Conservation (phyloP, 352 stramenopile genomes). For the Stramenopiles sp. region DNA sequence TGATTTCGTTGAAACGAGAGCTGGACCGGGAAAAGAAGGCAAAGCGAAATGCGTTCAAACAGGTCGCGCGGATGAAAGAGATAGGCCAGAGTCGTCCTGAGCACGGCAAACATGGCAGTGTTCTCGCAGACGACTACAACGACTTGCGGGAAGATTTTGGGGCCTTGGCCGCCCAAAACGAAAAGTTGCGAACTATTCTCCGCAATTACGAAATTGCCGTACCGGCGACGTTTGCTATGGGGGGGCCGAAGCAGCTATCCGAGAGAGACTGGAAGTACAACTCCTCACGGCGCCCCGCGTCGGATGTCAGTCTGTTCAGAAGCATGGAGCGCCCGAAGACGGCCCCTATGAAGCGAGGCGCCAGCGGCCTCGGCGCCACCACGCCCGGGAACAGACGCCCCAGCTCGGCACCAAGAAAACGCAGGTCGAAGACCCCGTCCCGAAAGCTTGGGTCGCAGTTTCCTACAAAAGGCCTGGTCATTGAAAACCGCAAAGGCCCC, state of each 20-base stretch:
- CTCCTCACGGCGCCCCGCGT: background rate
- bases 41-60: background rate
- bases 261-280: background rate
- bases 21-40: background rate
- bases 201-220: background rate
- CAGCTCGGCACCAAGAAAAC: no score
- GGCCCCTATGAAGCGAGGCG: no score
- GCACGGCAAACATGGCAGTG: background rate
- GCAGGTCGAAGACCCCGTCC: no score
- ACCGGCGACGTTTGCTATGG: background rate
- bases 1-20: background rate
- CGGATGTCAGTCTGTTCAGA: no score
- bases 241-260: background rate
- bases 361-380: no score
- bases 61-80: background rate
- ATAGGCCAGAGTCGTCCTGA: background rate
- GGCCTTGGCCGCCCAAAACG: background rate
- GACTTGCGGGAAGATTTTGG: background rate
- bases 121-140: constrained; percentile 2
- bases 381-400: no score
- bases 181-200: background rate
- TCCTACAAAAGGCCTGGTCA: no score
- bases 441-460: no score
- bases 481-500: no score
- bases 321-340: no score